phyloP scores from a whole-genome alignment of 345 rosid genomes.

The Combretum micranthum region DNA sequence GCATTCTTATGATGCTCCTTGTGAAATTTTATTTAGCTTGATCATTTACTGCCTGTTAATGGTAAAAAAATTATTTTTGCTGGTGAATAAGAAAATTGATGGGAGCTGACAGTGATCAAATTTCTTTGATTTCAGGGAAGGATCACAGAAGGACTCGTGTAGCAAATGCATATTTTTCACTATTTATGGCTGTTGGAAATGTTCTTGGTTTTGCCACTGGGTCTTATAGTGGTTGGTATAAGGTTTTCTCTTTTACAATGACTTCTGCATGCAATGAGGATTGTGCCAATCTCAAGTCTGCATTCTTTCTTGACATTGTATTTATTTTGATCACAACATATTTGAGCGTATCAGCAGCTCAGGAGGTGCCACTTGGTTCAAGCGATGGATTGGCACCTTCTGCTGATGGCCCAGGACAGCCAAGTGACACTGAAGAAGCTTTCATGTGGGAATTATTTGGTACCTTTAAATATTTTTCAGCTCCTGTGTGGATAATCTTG shows the following conservation, averaged over 20 bases:
- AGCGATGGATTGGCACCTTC: slow-evolving; percentile 16
- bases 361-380: slow-evolving; percentile 54
- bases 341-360: slow-evolving; percentile 59
- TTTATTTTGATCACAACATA: slow-evolving; percentile 61
- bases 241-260: slow-evolving; percentile 67
- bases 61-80: background rate
- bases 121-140: slow-evolving; percentile 50
- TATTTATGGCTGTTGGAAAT: slow-evolving; percentile 92
- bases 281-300: slow-evolving; percentile 94
- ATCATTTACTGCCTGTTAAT: background rate
- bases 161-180: slow-evolving; percentile 90
- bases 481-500: slow-evolving; percentile 68
- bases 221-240: slow-evolving; percentile 81
- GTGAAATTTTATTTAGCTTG: too few species aligned
- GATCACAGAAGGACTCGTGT: slow-evolving; percentile 87
- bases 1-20: too few species aligned
- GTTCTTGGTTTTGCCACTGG: slow-evolving; percentile 94
- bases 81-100: slow-evolving; percentile 1
- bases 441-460: slow-evolving; percentile 84
- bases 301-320: slow-evolving; percentile 65
- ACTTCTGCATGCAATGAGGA: slow-evolving; percentile 67
- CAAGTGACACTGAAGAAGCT: slow-evolving; percentile 61
- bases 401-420: slow-evolving; percentile 36
- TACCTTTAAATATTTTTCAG: slow-evolving; percentile 75
- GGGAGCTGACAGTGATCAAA: slow-evolving; percentile 13